Base-by-base conservation (phyloP, 1,139 yeast genomes). In the Zygosaccharomyces sapae region DNA sequence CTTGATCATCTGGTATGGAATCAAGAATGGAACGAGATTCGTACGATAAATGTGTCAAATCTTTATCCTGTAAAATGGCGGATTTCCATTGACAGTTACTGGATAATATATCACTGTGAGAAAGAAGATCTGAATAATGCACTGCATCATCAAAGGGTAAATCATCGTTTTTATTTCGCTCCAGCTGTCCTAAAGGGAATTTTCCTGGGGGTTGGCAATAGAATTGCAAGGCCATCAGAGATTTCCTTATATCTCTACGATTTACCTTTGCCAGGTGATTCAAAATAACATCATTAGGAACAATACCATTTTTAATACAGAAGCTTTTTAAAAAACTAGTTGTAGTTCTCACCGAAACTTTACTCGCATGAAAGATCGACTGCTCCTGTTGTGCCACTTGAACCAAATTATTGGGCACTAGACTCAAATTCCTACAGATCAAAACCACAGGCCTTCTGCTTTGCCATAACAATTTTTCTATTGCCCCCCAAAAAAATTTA, bases 391-490 rank as follows among this genome's bases (percentile, higher is more conserved):
- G 49, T 0, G 81, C 79, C 38, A 72, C 60, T 4, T 77, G 75
- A 12, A 78, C 57, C 5, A 86, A 67, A 38, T 69, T 70, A 24
- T 63, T 61, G 0, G 96, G 95, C 2, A 88, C 69, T 33, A 67
- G 72, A 5, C 70, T 61, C 2, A 75, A 52, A 53, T 81, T 83
- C 12, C 75, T 72, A 57, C 96, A 87, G 0, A 95, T 87, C 25
- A 92, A 60, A 1, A 90, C 75, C 0, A 92, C 77, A 0, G 98
- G 97, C 43, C 96, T 71, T 56, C 90, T 74, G 0, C 95, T 79
- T 27, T 79, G 77, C 34, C 75, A 72, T 33, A 88, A 68, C 12
- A 88, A 73, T 49, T 80, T 83, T 43, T 76, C 79, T 2, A 89
- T 76, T 1, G 83, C 82, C 1, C 73, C 62, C 97, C 97, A 92